Conservation (phyloP, 345 rosid species). For the Acer saccharum region DNA sequence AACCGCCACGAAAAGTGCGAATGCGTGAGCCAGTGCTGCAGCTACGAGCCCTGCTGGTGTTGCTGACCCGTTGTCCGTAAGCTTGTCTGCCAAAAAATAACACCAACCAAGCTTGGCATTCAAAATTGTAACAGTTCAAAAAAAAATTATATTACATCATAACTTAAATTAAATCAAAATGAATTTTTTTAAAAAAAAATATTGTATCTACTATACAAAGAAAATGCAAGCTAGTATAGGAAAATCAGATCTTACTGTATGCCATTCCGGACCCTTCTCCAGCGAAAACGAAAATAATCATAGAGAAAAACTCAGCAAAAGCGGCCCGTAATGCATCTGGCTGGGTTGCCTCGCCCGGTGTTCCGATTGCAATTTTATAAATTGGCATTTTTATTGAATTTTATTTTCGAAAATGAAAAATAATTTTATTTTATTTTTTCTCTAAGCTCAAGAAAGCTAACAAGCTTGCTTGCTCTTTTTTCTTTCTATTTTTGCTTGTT, state of each 20-base stretch:
- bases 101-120: background rate
- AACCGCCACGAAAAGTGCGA: constrained; percentile 76
- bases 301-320: constrained; percentile 70
- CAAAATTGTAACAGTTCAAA: background rate
- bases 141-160: too few relatives aligned
- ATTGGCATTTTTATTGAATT: constrained; percentile 49
- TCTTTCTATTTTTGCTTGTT: background rate
- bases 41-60: constrained; percentile 75
- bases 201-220: background rate
- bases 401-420: too few relatives aligned
- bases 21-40: constrained; percentile 72
- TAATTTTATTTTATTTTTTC: background rate
- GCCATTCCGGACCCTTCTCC: constrained; percentile 96
- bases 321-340: constrained; percentile 74
- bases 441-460: background rate
- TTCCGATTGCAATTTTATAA: constrained; percentile 57
- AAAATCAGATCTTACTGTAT: constrained; percentile 42
- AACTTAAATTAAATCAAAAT: too few relatives aligned
- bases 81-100: constrained; percentile 27
- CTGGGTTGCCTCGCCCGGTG: constrained; percentile 61
- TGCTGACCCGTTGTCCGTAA: constrained; percentile 47
- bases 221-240: background rate
- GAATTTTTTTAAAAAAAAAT: background rate
- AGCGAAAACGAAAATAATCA: constrained; percentile 80
- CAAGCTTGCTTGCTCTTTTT: background rate